Conservation (phyloP, 495 filamentous ascomycete genomes). For the Barbatosphaeria neglecta region DNA sequence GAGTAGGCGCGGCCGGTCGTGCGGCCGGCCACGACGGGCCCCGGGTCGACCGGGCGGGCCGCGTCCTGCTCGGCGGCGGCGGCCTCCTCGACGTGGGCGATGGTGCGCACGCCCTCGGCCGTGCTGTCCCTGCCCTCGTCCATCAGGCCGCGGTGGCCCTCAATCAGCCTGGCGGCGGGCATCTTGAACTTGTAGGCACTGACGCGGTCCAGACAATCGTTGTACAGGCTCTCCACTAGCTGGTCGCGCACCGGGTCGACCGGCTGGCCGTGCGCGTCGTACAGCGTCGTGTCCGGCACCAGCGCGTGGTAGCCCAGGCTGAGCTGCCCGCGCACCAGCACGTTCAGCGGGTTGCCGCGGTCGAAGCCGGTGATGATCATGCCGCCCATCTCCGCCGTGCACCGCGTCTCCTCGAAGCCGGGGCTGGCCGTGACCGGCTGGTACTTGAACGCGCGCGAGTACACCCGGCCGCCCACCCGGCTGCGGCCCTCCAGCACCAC, state of each 20-base stretch:
- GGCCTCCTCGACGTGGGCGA: conserved; percentile 57
- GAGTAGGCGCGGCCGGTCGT: conserved; percentile 48
- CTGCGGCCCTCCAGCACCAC: conserved; percentile 79
- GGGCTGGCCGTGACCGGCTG: conserved; percentile 12
- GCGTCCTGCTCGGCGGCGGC: conserved; percentile 35
- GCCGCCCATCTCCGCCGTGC: conserved; percentile 89
- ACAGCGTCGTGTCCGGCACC: conserved; percentile 76
- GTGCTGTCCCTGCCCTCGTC: conserved; percentile 68
- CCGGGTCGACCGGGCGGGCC: conserved; percentile 36
- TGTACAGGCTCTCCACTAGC: conserved; percentile 80
- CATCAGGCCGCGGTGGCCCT: conserved; percentile 78
- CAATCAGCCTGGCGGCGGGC: conserved; percentile 53
- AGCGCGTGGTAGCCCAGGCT: conserved; percentile 76
- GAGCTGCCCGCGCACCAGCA: conserved; percentile 81
- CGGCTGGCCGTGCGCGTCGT: conserved; percentile 73
- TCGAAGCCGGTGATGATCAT: conserved; percentile 98
- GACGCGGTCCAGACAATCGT: conserved; percentile 83
- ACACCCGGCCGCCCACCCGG: conserved; percentile 86
- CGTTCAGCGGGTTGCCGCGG: conserved; percentile 83
- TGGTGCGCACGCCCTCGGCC: conserved; percentile 57
- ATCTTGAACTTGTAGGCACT: conserved; percentile 76
- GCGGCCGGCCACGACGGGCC: conserved; percentile 47
- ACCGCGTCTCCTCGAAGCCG: conserved; percentile 44
- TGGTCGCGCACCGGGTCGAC: conserved; percentile 72
- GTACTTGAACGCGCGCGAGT: conserved; percentile 67